phyloP scores from a whole-genome alignment of 2,329 filamentous ascomycete species.

The Sclerotinia trifoliorum region DNA sequence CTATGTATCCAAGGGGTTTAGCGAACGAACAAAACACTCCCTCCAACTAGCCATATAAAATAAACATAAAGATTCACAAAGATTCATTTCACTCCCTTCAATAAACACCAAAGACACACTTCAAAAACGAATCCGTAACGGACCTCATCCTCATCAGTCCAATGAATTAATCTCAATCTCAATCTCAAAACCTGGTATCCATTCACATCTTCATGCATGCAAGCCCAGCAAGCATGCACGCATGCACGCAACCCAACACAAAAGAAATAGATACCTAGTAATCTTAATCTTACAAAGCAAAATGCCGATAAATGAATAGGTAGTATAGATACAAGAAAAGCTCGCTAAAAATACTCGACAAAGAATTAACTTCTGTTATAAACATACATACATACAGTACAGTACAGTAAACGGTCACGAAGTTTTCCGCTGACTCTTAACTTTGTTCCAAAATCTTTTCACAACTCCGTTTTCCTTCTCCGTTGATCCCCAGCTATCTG shows the following conservation, averaged over 20 bases:
- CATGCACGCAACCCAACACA: background rate
- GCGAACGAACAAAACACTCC: background rate
- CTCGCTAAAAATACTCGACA: slow-evolving; percentile 22
- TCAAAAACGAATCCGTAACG: background rate
- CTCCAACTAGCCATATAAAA: background rate
- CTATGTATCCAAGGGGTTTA: background rate
- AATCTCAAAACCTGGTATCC: background rate
- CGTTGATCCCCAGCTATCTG: slow-evolving; percentile 44
- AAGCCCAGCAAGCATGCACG: background rate
- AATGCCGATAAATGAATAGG: background rate
- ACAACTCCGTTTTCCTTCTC: slow-evolving; percentile 55
- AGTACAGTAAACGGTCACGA: slow-evolving; percentile 16
- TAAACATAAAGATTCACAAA: background rate
- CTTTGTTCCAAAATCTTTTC: slow-evolving; percentile 64
- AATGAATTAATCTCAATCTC: background rate
- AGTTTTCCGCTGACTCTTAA: slow-evolving; percentile 41
- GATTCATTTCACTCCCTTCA: too few relatives aligned
- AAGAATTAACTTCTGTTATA: background rate
- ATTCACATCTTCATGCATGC: background rate
- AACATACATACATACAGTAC: background rate
- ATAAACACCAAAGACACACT: background rate
- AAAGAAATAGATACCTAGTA: background rate
- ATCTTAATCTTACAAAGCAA: background rate
- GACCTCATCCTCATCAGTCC: background rate
- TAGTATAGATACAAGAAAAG: background rate